Evolutionary conservation across 345 rosid species (phyloP).

Genomic region (Psidium friedrichsthalianum): DNA sequence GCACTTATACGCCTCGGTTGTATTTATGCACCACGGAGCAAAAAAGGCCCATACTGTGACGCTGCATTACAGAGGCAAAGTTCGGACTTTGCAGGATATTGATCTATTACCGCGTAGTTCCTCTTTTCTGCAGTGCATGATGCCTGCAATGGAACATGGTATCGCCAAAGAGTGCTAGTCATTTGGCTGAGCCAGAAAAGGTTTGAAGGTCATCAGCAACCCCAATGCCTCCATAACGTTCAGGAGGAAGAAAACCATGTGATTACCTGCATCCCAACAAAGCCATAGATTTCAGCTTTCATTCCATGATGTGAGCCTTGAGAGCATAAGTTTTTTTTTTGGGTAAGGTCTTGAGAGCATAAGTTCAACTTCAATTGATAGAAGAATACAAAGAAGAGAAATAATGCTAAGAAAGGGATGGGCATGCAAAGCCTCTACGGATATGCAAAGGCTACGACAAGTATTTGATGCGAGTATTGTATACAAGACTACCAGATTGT

Average conservation of each 20-base stretch:
- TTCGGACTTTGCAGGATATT: neutral
- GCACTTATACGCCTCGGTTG: neutral
- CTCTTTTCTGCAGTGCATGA: neutral
- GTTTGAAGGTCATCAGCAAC: constrained; percentile 33
- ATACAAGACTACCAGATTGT: too few species aligned
- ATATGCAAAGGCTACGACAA: neutral
- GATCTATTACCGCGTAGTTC: neutral
- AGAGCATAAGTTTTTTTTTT: neutral
- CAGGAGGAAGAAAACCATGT: constrained; percentile 36
- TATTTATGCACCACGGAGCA: neutral
- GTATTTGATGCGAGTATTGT: neutral
- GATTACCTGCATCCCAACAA: constrained; percentile 16
- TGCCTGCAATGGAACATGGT: neutral
- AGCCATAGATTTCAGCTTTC: neutral
- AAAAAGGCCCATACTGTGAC: neutral
- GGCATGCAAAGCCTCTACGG: neutral
- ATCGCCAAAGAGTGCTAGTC: neutral
- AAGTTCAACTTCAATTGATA: neutral
- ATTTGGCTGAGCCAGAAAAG: constrained; percentile 23
- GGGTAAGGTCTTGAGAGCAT: neutral
- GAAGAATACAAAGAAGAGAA: neutral
- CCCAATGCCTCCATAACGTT: constrained; percentile 34
- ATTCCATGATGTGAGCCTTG: neutral
- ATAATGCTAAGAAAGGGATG: neutral
- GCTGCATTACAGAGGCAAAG: neutral